Base-by-base conservation (phyloP, 805 yeast species). In the Kodamaea kakaduensis region DNA sequence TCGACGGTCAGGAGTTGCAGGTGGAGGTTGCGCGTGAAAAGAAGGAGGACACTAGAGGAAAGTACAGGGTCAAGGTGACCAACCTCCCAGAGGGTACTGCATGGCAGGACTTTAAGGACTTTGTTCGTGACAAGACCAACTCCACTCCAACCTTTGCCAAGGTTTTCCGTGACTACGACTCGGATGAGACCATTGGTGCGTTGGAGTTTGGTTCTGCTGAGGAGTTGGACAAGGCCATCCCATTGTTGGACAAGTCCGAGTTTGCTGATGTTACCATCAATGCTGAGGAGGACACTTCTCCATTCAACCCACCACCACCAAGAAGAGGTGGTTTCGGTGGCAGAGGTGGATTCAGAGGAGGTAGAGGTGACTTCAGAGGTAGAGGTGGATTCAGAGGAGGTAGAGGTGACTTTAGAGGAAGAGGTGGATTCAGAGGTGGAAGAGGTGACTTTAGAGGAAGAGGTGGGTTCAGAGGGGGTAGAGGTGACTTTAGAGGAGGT, bases 81-180 rank as follows among this genome's bases (percentile, higher is more conserved):
- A 77, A 77, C 61, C 69, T 84, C 52, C 89, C 89, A 49, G 83
- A 80, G 48, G 79, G 80, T 44, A 72, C 84, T 39, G 79, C 86
- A 34, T 84, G 94, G 94, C 93, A 84, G 71, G 90, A 83, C 52
- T 73, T 84, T 56, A 84, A 88, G 69, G 97, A 90, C 67, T 78
- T 85, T 56, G 88, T 87, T 46, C 75, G 95, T 58, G 88, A 83
- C 43, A 82, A 77, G 61, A 77, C 75, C 38, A 67, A 73, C 44
- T 59, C 72, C 45, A 74, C 77, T 40, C 84, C 87, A 39, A 75
- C 81, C 21, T 83, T 81, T 46, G 67, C 69, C 49, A 62, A 66
- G 56, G 68, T 66, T 59, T 72, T 51, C 67, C 70, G 68, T 59
- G 71, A 60, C 62, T 73, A 54, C 54, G 69, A 54, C 59, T 59